Evolutionary conservation across 345 rosid species (phyloP), one percentile per base, ranked within the genome.

Genomic region (Eucalyptus curtisii): DNA sequence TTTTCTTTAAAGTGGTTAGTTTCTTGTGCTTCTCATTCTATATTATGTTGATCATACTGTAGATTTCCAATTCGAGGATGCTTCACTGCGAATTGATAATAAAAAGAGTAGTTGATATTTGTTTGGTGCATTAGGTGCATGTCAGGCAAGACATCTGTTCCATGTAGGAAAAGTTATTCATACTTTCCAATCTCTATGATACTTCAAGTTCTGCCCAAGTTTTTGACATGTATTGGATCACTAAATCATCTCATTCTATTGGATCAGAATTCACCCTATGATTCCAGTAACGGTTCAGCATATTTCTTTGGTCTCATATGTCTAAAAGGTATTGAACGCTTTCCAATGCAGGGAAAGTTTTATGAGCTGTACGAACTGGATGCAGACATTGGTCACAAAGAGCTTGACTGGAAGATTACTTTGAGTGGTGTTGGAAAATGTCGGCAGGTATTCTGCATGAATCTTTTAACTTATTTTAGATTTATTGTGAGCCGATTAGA

Each of bases 1-100:
- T 96, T 87, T 97, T 96, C 95, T 97, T 97, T 91, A 97, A 97
- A 97, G 99, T 97, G 99, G 99, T 97, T 59, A 92, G 99, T 96
- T 87, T n/a, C 82, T 76, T 37, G 45, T 71, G 45, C 27, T 37
- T 76, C 82, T 2, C 82, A 76, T 71, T 37, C 82, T 37, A 10
- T 37, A 71, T 71, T 71, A 71, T 71, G 2, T 37, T 9, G 82
- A 71, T 71, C 82, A 10, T 71, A 71, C 27, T 76, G 45, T 37
- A 19, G 81, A 76, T 76, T 37, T 76, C 15, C 8, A 76, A 71
- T 33, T 71, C 4, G 2, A 37, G 44, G 13, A 71, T 37, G 44
- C 27, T 76, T 76, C 47, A 76, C 82, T 76, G 27, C 1, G 6
- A 71, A 37, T 76, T 76, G 8, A 37, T 76, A 37, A 19, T 71